Evolutionary conservation across 164 flowering plant genomes (phyloP).

Genomic region (Vitis rupestris): DNA sequence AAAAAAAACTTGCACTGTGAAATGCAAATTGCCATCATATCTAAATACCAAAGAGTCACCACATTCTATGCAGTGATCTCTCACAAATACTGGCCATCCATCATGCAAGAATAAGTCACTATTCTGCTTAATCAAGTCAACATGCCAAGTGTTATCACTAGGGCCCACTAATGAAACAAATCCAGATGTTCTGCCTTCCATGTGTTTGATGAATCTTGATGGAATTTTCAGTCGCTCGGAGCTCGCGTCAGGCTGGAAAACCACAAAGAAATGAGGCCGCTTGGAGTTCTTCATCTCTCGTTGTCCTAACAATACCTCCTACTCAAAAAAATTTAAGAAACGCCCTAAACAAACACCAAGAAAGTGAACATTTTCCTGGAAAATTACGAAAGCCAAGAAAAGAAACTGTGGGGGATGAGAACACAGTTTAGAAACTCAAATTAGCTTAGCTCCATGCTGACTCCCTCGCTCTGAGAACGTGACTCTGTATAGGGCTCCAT

Average conservation of each 20-base stretch:
- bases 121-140: slow-evolving; percentile 26
- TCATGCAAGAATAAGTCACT: slow-evolving; percentile 34
- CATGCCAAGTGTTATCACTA: slow-evolving; percentile 58
- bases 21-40: slow-evolving; percentile 58
- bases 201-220: slow-evolving; percentile 14
- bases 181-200: slow-evolving; percentile 36
- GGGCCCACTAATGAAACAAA: slow-evolving; percentile 46
- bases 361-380: too few species aligned
- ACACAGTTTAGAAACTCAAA: too few species aligned
- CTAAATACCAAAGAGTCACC: slow-evolving; percentile 65
- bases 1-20: slow-evolving; percentile 65
- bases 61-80: slow-evolving; percentile 44
- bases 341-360: background rate
- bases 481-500: slow-evolving; percentile 27
- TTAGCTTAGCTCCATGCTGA: too few species aligned
- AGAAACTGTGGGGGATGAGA: too few species aligned
- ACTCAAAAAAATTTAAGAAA: too few species aligned
- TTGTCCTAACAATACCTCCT: too few species aligned
- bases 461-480: too few species aligned
- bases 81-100: slow-evolving; percentile 68
- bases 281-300: slow-evolving; percentile 10
- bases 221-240: slow-evolving; percentile 35
- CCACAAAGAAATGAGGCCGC: slow-evolving; percentile 29
- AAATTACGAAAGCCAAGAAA: too few species aligned
- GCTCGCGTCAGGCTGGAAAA: slow-evolving; percentile 22